Percentiles rank a stretch among this genome's conserved stretches.
These are phyloP conservation scores for Ogataea ganodermae DNA, from an alignment of 805 yeast species.

Conservation along the genomic window DNA sequence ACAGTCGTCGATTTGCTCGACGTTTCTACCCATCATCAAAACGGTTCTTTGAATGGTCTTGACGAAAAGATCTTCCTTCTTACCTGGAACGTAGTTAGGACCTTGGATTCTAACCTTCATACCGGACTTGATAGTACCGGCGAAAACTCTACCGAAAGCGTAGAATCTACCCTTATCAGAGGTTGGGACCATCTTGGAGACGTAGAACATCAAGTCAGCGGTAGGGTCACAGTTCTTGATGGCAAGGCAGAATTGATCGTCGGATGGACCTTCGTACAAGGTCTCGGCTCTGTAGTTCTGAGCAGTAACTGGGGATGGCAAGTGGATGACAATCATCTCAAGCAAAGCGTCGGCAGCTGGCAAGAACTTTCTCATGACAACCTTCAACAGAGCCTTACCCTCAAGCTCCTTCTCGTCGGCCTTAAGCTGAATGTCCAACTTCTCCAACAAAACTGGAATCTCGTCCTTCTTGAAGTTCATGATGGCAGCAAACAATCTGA, in stretches of 20 bases:
- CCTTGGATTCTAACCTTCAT: conserved; percentile 99
- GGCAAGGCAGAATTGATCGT: conserved; percentile 86
- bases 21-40: conserved; percentile 98
- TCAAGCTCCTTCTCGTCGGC: conserved; percentile 96
- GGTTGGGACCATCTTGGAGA: conserved; percentile 99
- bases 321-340: conserved; percentile 97
- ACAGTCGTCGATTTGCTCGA: conserved; percentile 98
- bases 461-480: conserved; percentile 99
- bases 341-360: conserved; percentile 99
- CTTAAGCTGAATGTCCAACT: conserved; percentile 92
- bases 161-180: conserved; percentile 99
- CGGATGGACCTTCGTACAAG: conserved; percentile 98
- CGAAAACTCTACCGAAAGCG: conserved; percentile 99
- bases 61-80: conserved; percentile 95
- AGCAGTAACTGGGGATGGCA: conserved; percentile 99
- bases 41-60: conserved; percentile 99
- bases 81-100: conserved; percentile 99
- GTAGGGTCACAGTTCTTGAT: conserved; percentile 98
- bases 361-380: conserved; percentile 99
- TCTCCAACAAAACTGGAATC: conserved; percentile 86
- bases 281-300: conserved; percentile 99
- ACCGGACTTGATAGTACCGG: conserved; percentile 99
- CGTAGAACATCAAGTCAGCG: conserved; percentile 98
- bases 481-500: conserved; percentile 94
- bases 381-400: conserved; percentile 98